These are phyloP conservation scores for Schizochytrium sp. DNA, from an alignment of 108 stramenopile species.

Conservation along the genomic window DNA sequence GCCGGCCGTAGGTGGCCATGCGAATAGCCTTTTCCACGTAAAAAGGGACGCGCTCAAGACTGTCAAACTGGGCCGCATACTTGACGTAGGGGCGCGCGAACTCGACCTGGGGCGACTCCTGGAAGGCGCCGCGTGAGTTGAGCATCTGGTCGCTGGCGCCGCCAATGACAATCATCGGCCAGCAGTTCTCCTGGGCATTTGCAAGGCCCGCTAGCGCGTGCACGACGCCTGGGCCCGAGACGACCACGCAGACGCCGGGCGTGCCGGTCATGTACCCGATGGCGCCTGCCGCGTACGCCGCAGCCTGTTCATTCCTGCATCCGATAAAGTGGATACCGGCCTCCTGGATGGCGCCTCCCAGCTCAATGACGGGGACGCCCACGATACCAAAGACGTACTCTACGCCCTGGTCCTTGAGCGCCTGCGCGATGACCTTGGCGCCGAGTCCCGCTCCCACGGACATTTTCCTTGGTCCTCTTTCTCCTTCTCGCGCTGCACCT, in stretches of 20 bases:
- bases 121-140: neutral
- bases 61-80: conserved; percentile 3
- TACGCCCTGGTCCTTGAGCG: conserved; percentile 5
- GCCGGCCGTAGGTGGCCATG: neutral
- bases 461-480: neutral
- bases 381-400: conserved; percentile 16
- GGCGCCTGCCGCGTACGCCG: neutral
- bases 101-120: conserved; percentile 19
- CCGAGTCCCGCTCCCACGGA: neutral
- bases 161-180: conserved; percentile 3
- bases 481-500: neutral
- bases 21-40: conserved; percentile 11
- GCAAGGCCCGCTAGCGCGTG: conserved; percentile 13
- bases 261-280: conserved; percentile 16
- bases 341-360: neutral
- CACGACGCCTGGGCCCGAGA: neutral
- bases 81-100: conserved; percentile 7
- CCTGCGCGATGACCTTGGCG: neutral
- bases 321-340: neutral
- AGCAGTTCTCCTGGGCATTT: conserved; percentile 11
- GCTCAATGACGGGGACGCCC: neutral
- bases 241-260: neutral
- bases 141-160: conserved; percentile 4
- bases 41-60: neutral
- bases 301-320: conserved; percentile 2